phyloP scores from a whole-genome alignment of 176 grass and related monocot genomes.

The Dendrocalamus sinicus region DNA sequence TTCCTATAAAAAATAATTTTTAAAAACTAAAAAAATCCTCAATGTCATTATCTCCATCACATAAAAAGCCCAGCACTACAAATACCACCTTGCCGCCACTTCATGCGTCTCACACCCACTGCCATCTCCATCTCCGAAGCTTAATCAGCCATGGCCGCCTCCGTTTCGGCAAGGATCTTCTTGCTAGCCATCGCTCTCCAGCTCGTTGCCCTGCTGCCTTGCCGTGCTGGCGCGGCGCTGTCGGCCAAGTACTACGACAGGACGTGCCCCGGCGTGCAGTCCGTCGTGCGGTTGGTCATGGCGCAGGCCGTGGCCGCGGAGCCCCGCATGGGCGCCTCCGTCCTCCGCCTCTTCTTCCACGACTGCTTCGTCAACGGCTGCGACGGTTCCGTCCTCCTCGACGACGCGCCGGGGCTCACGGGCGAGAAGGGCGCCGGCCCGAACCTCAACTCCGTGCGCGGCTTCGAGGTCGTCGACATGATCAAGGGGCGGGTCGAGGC shows the following conservation, averaged over 20 bases:
- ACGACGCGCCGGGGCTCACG: conserved; percentile 40
- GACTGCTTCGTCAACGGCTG: conserved; percentile 95
- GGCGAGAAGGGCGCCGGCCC: conserved; percentile 60
- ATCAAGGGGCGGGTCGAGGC: conserved; percentile 52
- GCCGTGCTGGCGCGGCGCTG: conserved; percentile 15
- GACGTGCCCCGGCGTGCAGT: conserved; percentile 50
- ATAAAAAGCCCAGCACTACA: not conserved
- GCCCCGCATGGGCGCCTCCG: conserved; percentile 66
- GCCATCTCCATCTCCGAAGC: not conserved
- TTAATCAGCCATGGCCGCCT: conserved; percentile 11
- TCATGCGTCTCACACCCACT: too few relatives aligned
- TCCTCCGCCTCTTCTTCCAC: conserved; percentile 95
- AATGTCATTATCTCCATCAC: not conserved
- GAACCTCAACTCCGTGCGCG: conserved; percentile 53
- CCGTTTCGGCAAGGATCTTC: not conserved
- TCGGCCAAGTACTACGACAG: conserved; percentile 58
- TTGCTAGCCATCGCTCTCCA: conserved; percentile 27
- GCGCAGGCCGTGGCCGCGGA: conserved; percentile 51
- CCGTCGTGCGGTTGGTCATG: conserved; percentile 47
- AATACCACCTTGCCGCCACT: conserved; percentile 28
- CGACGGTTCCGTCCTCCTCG: conserved; percentile 68
- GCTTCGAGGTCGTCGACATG: conserved; percentile 58
- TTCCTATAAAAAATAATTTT: too few relatives aligned
- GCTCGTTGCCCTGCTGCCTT: not conserved
- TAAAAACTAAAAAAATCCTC: too few relatives aligned